Conservation (phyloP, 352 stramenopile species). For the Pythium myriotylum region DNA sequence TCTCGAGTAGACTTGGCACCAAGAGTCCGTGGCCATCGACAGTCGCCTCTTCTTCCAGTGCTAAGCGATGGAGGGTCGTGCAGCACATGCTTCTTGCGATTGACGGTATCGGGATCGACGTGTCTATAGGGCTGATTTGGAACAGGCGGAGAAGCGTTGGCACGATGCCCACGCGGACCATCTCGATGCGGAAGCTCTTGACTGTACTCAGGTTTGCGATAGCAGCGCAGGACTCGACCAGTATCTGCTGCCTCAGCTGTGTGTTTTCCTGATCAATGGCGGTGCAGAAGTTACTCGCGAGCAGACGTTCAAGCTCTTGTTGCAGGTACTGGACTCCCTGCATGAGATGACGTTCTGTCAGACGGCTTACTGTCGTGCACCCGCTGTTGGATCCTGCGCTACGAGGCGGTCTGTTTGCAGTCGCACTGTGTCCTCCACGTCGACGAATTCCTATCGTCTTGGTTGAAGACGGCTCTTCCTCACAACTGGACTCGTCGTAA, state of each 20-base stretch:
- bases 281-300: slow-evolving; percentile 4
- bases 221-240: slow-evolving; percentile 56
- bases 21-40: slow-evolving; percentile 43
- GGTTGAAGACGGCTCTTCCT: background rate
- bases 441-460: background rate
- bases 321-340: slow-evolving; percentile 63
- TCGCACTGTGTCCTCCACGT: background rate
- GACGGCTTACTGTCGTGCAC: slow-evolving; percentile 16
- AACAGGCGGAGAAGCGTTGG: slow-evolving; percentile 52
- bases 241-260: slow-evolving; percentile 35
- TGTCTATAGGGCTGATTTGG: background rate
- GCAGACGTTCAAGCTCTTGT: slow-evolving; percentile 43
- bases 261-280: background rate
- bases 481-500: slow-evolving; percentile 35
- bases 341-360: slow-evolving; percentile 61
- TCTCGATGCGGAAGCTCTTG: slow-evolving; percentile 51
- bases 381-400: background rate
- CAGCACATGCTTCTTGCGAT: slow-evolving; percentile 52
- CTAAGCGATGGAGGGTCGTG: slow-evolving; percentile 68
- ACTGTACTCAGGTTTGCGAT: slow-evolving; percentile 79
- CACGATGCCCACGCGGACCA: slow-evolving; percentile 61
- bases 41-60: slow-evolving; percentile 52
- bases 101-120: background rate
- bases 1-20: slow-evolving; percentile 57
- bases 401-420: no score